phyloP scores from a whole-genome alignment of 2,329 filamentous ascomycete species.

The Uncinocarpus reesii region DNA sequence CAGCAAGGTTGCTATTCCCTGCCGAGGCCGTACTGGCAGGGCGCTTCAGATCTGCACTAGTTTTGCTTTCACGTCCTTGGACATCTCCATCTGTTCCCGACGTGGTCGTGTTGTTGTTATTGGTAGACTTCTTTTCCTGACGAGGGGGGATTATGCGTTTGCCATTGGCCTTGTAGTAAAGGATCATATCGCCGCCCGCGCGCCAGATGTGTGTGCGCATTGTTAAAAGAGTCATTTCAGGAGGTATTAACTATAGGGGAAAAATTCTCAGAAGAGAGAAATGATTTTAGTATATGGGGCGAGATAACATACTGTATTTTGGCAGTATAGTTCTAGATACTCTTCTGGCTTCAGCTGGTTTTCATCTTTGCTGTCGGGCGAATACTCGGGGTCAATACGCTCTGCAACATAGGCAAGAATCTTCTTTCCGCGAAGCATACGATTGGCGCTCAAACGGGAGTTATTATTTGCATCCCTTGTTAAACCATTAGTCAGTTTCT shows the following conservation, averaged over 20 bases:
- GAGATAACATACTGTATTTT: slow-evolving; percentile 66
- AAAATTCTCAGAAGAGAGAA: background rate
- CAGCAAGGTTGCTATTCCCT: background rate
- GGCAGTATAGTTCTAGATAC: slow-evolving; percentile 90
- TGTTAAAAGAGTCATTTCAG: slow-evolving; percentile 86
- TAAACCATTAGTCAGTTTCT: slow-evolving; percentile 1
- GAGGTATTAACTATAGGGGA: slow-evolving; percentile 44
- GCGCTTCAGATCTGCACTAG: background rate
- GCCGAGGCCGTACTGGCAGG: background rate
- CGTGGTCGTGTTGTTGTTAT: background rate
- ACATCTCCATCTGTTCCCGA: background rate
- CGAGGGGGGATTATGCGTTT: slow-evolving; percentile 45
- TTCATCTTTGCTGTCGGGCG: slow-evolving; percentile 46
- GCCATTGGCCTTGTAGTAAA: slow-evolving; percentile 90
- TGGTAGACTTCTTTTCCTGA: background rate
- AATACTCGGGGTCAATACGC: slow-evolving; percentile 63
- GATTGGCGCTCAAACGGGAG: slow-evolving; percentile 86
- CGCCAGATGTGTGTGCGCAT: slow-evolving; percentile 90
- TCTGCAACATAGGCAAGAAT: slow-evolving; percentile 87
- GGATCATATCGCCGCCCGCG: slow-evolving; percentile 79
- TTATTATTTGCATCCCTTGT: slow-evolving; percentile 40
- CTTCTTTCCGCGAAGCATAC: slow-evolving; percentile 93
- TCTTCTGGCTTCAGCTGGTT: slow-evolving; percentile 68
- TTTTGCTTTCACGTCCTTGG: background rate
- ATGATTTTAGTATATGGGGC: background rate